Evolutionary conservation across 805 yeast genomes (phyloP).

Genomic region (Pichia phayaonensis): DNA sequence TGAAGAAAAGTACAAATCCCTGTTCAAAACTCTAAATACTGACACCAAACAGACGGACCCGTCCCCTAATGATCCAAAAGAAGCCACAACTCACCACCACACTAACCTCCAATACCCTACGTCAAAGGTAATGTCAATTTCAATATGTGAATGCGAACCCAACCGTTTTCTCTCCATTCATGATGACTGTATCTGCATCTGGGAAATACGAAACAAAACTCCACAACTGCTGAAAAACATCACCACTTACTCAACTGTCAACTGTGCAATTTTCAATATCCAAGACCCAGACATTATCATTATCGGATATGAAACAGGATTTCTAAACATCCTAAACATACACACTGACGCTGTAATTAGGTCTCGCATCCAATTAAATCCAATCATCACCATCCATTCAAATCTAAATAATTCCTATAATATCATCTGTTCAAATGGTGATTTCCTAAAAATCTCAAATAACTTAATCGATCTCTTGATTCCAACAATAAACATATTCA

Average conservation of each 20-base stretch:
- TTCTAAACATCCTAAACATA: slow-evolving; percentile 28
- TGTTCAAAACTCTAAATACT: not conserved
- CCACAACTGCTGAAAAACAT: slow-evolving; percentile 16
- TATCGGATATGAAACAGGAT: slow-evolving; percentile 46
- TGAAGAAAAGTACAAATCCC: slow-evolving; percentile 5
- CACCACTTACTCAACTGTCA: slow-evolving; percentile 33
- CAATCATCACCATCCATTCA: slow-evolving; percentile 18
- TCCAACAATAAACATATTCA: slow-evolving; percentile 12
- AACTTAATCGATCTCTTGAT: slow-evolving; percentile 15
- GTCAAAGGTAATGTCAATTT: slow-evolving; percentile 2
- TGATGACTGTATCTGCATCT: slow-evolving; percentile 7
- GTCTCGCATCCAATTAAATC: slow-evolving; percentile 1
- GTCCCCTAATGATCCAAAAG: too few relatives aligned
- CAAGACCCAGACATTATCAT: slow-evolving; percentile 33
- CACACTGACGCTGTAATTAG: not conserved
- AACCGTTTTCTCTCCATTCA: slow-evolving; percentile 7
- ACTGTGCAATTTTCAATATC: slow-evolving; percentile 34
- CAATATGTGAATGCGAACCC: not conserved
- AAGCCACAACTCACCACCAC: too few relatives aligned
- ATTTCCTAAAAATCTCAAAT: slow-evolving; percentile 16
- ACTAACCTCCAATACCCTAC: not conserved
- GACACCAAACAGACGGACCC: too few relatives aligned
- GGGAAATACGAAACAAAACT: slow-evolving; percentile 18
- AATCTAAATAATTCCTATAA: slow-evolving; percentile 12
- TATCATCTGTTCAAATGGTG: slow-evolving; percentile 14